Base-by-base conservation (phyloP, 495 filamentous ascomycete species). In the Penicillium waksmanii region DNA sequence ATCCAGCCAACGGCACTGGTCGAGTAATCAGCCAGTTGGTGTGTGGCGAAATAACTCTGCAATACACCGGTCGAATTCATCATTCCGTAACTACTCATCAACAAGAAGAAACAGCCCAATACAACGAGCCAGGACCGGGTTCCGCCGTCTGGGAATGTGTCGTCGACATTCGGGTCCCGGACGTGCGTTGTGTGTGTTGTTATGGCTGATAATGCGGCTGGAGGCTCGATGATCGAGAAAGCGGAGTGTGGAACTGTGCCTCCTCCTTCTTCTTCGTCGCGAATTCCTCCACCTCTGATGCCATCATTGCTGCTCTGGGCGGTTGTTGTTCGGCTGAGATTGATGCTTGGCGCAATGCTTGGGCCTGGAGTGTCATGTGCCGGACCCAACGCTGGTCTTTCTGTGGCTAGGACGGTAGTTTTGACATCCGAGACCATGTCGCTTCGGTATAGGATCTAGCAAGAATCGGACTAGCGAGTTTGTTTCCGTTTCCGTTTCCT, bases 1-100 rank as follows among this genome's bases (percentile, higher is more conserved):
- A 90, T 85, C 87, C 87, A 90, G 19, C 86, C 86, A 25, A 89
- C 81, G 46, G 82, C 76, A 21, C 81, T 84, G 13, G 80, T 68
- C 18, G 71, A 78, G 70, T 86, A 82, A n/a, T 68, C 55, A 0
- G 73, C 66, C 18, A 90, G 76, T 67, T 90, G 85, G 64, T 89
- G 72, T 6, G 78, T 71, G 43, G 79, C 71, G 58, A 87, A 84
- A 71, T 87, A 88, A 36, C 80, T 82, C 65, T 88, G 85, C 52
- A 88, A 79, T 2, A 88, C 82, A 48, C 84, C 87, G 5, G 85
- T 77, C 11, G 80, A 82, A 70, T 87, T 78, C 86, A 78, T 84
- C 46, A 88, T 73, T 0, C 87, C 87, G 65, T 84, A 88, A 11
- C 84, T 80, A 23, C 81, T 80, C 56, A 84, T 70, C 61, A 89